Evolutionary conservation across 371 early-diverging fungal genomes (phyloP).

Genomic region (Mucor ambiguus): DNA sequence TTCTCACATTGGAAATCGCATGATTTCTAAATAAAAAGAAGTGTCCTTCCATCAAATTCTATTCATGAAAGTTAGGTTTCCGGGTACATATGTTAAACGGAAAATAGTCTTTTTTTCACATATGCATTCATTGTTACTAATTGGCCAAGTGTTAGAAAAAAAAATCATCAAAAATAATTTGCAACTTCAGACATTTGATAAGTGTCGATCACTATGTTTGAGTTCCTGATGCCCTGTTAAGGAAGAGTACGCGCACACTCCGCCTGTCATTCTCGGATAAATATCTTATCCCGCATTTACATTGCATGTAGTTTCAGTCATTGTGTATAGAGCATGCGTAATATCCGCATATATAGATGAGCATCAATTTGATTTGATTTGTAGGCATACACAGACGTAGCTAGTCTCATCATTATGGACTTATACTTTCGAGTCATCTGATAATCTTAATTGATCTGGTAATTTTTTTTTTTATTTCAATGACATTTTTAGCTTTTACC

Average conservation of each 20-base stretch:
- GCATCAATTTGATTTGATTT: not conserved
- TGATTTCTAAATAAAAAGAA: not conserved
- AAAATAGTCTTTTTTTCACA: not conserved
- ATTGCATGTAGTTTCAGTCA: not conserved
- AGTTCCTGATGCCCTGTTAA: not conserved
- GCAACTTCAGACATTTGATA: not conserved
- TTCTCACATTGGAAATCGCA: not conserved
- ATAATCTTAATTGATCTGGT: slow-evolving; percentile 1
- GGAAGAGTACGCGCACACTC: not conserved
- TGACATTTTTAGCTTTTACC: not conserved
- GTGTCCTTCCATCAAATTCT: not conserved
- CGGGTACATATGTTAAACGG: not conserved
- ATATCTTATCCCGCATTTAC: not conserved
- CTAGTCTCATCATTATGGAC: not conserved
- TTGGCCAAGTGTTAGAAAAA: not conserved
- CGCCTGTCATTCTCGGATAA: slow-evolving; percentile 2
- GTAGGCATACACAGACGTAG: not conserved
- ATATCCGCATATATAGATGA: not conserved
- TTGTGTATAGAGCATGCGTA: not conserved
- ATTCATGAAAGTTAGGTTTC: not conserved
- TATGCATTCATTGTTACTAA: not conserved
- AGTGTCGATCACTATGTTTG: slow-evolving; percentile 1
- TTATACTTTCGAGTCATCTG: not conserved
- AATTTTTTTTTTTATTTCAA: not conserved
- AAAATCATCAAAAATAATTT: not conserved